A percentile compares a stretch with the other conserved stretches of the same genome.
Conservation (phyloP, 768 basidiomycete genomes). For the Leccinellum albellum region DNA sequence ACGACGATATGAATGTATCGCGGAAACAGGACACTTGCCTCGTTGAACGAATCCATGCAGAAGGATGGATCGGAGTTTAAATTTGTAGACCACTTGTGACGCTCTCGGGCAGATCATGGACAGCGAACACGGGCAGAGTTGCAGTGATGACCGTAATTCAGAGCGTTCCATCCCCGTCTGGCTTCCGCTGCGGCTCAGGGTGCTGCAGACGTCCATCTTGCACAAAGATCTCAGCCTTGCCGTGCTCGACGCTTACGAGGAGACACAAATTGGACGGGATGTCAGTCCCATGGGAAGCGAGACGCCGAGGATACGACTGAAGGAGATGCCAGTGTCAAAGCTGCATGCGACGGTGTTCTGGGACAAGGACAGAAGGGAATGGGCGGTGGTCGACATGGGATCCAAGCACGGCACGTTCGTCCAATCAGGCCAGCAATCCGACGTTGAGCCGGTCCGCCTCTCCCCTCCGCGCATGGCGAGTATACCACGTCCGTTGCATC, state of each 20-base stretch:
- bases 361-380: conserved; percentile 55
- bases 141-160: conserved; percentile 43
- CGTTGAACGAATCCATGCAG: conserved; percentile 47
- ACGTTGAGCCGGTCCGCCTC: conserved; percentile 42
- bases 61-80: conserved; percentile 22
- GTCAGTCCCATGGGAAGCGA: conserved; percentile 44
- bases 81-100: neutral
- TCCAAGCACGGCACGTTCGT: conserved; percentile 82
- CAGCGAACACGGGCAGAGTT: conserved; percentile 5
- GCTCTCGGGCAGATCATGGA: conserved; percentile 6
- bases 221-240: conserved; percentile 49
- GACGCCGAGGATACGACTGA: conserved; percentile 66
- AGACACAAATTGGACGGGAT: conserved; percentile 76
- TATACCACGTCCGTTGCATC: conserved; percentile 56
- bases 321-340: conserved; percentile 84
- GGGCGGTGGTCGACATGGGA: conserved; percentile 82
- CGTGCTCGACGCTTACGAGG: conserved; percentile 57
- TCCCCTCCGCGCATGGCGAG: conserved; percentile 67
- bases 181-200: conserved; percentile 36
- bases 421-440: conserved; percentile 18
- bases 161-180: conserved; percentile 40
- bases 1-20: neutral
- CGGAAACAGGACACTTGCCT: neutral
- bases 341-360: conserved; percentile 73
- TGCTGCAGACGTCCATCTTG: conserved; percentile 42